Conservation (phyloP, 345 rosid genomes). For the Erysimum cheiranthoides region DNA sequence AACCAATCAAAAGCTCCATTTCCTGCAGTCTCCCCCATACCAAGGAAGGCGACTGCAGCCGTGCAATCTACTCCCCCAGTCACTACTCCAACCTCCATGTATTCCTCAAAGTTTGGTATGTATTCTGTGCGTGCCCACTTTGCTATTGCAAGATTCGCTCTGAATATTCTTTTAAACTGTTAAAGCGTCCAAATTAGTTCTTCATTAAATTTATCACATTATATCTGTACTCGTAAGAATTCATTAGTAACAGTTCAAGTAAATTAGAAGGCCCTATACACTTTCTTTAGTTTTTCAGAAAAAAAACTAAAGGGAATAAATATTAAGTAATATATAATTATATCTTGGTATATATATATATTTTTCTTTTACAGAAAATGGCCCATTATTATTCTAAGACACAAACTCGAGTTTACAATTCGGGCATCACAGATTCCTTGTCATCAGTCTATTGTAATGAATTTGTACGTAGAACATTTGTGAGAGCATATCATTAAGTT, state of each 20-base stretch:
- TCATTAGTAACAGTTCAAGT: not conserved
- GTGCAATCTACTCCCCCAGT: not conserved
- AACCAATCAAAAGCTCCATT: not conserved
- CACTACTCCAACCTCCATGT: slow-evolving; percentile 8
- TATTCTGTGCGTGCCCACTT: slow-evolving; percentile 6
- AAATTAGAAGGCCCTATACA: too few relatives aligned
- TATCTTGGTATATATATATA: too few relatives aligned
- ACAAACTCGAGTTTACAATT: too few relatives aligned
- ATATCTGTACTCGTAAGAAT: not conserved
- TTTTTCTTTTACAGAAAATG: too few relatives aligned
- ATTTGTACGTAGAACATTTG: too few relatives aligned
- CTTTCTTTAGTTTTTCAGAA: too few relatives aligned
- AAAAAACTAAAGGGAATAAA: too few relatives aligned
- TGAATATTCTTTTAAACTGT: not conserved
- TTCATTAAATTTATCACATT: not conserved
- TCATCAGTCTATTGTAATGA: too few relatives aligned
- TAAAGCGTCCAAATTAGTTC: not conserved
- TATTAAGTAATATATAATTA: too few relatives aligned
- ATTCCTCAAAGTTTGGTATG: not conserved
- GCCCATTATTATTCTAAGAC: too few relatives aligned
- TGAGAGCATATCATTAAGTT: too few relatives aligned
- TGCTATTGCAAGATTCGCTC: not conserved
- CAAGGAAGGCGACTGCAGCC: not conserved
- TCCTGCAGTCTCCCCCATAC: not conserved
- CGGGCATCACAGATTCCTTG: too few relatives aligned